Evolutionary conservation across 1,284 basidiomycete genomes (phyloP).

Genomic region (Malassezia restricta): DNA sequence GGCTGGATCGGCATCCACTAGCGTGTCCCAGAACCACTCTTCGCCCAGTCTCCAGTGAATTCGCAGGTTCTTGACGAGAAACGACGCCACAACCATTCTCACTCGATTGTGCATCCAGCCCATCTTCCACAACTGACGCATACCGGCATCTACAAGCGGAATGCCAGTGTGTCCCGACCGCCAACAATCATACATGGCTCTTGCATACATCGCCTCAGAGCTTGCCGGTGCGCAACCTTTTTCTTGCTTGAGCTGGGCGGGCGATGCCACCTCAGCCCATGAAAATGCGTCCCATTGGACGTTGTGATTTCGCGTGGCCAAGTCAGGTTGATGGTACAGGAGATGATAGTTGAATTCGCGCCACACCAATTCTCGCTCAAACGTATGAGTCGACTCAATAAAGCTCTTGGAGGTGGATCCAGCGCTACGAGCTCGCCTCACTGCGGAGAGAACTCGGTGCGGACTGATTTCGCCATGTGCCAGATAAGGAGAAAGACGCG

Average conservation of each 20-base stretch:
- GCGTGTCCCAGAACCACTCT: constrained; percentile 13
- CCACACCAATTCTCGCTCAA: constrained; percentile 9
- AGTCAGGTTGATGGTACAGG: constrained; percentile 8
- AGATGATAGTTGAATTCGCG: constrained; percentile 14
- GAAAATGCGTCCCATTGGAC: neutral
- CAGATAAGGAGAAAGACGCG: constrained; percentile 8
- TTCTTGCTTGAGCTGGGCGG: neutral
- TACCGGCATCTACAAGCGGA: constrained; percentile 11
- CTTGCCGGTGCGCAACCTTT: neutral
- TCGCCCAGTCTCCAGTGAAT: constrained; percentile 7
- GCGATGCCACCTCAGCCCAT: neutral
- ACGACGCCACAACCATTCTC: constrained; percentile 10
- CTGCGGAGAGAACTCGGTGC: neutral
- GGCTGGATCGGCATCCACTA: constrained; percentile 12
- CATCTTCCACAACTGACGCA: constrained; percentile 10
- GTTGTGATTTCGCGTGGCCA: constrained; percentile 5
- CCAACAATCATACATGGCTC: constrained; percentile 7
- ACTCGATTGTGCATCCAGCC: constrained; percentile 16
- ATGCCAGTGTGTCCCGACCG: constrained; percentile 10
- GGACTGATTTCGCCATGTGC: constrained; percentile 14
- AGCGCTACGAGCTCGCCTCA: neutral
- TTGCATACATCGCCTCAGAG: neutral
- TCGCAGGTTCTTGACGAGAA: constrained; percentile 7
- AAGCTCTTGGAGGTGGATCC: neutral
- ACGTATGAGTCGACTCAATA: neutral